Evolutionary conservation across 176 grass and related monocot genomes (phyloP), one percentile per base, ranked within the genome.

Genomic region (Luzula sylvatica): DNA sequence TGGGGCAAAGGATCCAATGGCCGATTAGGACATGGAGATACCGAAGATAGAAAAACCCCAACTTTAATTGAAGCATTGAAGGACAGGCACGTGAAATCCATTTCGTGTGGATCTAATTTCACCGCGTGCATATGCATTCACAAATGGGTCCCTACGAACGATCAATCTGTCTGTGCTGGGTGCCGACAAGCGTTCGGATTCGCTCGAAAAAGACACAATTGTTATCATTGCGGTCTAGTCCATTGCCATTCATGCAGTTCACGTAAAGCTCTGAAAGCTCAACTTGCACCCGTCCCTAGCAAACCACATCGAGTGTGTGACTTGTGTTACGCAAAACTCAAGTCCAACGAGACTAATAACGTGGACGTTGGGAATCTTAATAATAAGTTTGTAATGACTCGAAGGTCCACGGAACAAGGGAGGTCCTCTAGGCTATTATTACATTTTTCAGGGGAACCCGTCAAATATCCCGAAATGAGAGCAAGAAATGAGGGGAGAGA

Each of bases 111-210:
- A 44, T 88, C 86, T 39, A 98, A 86, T 46, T 98, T 98, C 43
- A 98, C 93, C 0, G 74, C 93, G 20, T 98, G 93, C 58, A 98
- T 98, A 53, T 98, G 93, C 75, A 98, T 98, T 61, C 93, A 98
- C 68, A 98, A 80, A 65, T 98, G 93, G 93, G 82, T 98, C 16
- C 88, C 86, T 38, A 79, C 81, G 40, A 79, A 75, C 42, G 92
- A 98, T 42, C 86, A 98, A 55, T 83, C 86, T 8, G 58, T 90
- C 44, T 98, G 86, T 42, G 84, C 86, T 2, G 86, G 92, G n/a
- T 98, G 92, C 65, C 81, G 81, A 67, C 92, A 90, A 43, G 63
- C 92, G 50, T 98, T 98, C 72, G 92, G 92, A 55, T 98, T 98
- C 54, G 85, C 92, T 1, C 81, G 75, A 74, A 98, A 98, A 68